A percentile compares a stretch with the other conserved stretches of the same genome.
These are phyloP conservation scores for Oryza brachyantha DNA, from an alignment of 176 grass and related monocot genomes.

Conservation along the genomic window DNA sequence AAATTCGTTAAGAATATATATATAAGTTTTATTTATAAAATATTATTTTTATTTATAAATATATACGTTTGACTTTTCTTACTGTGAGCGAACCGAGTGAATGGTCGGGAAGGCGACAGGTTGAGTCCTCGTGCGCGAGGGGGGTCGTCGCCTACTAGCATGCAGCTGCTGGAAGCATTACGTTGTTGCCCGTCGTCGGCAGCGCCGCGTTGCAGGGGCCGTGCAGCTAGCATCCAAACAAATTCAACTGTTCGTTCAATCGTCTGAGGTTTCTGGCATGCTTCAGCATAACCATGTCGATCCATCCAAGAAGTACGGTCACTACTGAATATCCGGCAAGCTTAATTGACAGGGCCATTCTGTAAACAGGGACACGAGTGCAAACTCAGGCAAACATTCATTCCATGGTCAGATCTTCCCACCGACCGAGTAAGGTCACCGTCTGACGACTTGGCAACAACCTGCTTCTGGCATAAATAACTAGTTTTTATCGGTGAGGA, in stretches of 20 bases:
- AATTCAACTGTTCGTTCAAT: not conserved
- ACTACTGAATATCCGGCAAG: not conserved
- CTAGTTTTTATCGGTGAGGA: not conserved
- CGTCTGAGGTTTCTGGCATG: too few species aligned
- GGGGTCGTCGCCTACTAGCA: not conserved
- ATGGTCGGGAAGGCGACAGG: not conserved
- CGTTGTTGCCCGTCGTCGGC: not conserved
- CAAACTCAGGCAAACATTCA: not conserved
- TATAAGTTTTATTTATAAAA: too few species aligned
- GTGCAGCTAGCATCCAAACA: not conserved
- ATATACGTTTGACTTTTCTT: too few species aligned
- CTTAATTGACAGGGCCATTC: not conserved
- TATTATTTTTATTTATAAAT: too few species aligned
- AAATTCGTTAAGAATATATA: too few species aligned
- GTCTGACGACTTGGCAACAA: slow-evolving; percentile 8
- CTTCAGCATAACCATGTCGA: not conserved
- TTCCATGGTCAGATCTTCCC: not conserved
- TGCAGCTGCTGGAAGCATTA: not conserved
- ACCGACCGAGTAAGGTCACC: not conserved
- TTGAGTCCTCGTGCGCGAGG: too few species aligned
- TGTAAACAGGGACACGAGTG: not conserved
- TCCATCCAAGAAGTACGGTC: not conserved
- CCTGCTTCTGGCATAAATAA: not conserved
- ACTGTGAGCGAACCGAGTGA: too few species aligned
- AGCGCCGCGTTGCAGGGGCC: not conserved